phyloP scores from a whole-genome alignment of 2,329 filamentous ascomycete genomes.

The Phaeosphaeriaceae sp. region DNA sequence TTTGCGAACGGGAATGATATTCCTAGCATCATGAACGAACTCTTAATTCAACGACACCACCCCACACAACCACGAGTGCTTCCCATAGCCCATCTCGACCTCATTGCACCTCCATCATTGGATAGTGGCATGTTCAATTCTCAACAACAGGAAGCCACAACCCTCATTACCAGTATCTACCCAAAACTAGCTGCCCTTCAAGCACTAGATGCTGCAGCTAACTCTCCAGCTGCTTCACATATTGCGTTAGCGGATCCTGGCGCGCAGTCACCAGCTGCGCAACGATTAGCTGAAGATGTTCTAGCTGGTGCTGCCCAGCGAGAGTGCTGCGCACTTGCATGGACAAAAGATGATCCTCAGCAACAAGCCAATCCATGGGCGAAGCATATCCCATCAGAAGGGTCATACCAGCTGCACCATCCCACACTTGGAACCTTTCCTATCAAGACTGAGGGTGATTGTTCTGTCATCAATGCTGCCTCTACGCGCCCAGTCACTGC shows the following conservation, averaged over 20 bases:
- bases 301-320: slow-evolving; percentile 69
- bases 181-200: slow-evolving; percentile 56
- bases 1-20: slow-evolving; percentile 56
- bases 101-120: slow-evolving; percentile 46
- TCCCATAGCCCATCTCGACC: slow-evolving; percentile 47
- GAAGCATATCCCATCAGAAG: slow-evolving; percentile 44
- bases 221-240: slow-evolving; percentile 51
- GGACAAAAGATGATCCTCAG: slow-evolving; percentile 53
- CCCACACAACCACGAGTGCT: slow-evolving; percentile 48
- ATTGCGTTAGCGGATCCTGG: slow-evolving; percentile 72
- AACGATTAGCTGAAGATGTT: slow-evolving; percentile 64
- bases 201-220: slow-evolving; percentile 54
- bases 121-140: slow-evolving; percentile 33
- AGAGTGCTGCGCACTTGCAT: slow-evolving; percentile 75
- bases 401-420: slow-evolving; percentile 54
- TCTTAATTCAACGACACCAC: slow-evolving; percentile 49
- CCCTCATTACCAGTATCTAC: slow-evolving; percentile 51
- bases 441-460: slow-evolving; percentile 52
- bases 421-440: slow-evolving; percentile 52
- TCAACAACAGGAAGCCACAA: slow-evolving; percentile 39
- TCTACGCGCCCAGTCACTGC: slow-evolving; percentile 48
- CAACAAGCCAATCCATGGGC: slow-evolving; percentile 48
- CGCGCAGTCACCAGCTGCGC: slow-evolving; percentile 67
- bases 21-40: slow-evolving; percentile 55
- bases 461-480: slow-evolving; percentile 46